Evolutionary conservation across 306 rosid genomes (phyloP), one percentile per base, ranked within the genome.

Genomic region (Vigna trinervia): DNA sequence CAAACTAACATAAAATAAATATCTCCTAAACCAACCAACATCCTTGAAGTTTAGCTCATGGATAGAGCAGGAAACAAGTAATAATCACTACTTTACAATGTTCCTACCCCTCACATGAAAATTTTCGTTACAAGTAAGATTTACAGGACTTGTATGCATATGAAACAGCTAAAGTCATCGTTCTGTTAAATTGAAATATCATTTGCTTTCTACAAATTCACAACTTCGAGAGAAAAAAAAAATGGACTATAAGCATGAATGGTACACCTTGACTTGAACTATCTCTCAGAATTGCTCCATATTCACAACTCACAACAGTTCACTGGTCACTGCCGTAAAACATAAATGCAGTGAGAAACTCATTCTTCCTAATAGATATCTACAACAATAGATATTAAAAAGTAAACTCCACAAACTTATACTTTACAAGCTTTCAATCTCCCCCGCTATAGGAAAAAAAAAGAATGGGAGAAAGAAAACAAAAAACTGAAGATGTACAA

Each of bases 371-470:
- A 19, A 60, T 77, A 62, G 38, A 65, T 34, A 60, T 69, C 56
- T 85, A 57, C 76, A 45, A 41, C 43, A 77, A 48, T 19, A 38
- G 2, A 30, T 45, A 66, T 68, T 73, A 32, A 76, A 56, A 32
- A 22, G 34, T 45, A 77, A 26, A 53, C 76, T 19, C 75, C 12
- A 51, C 76, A 77, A 73, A 23, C 32, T 76, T 41, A 34, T 41
- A 66, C 57, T 59, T 32, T 84, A 82, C 88, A 83, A 80, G 78
- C 78, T 64, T 80, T 74, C 81, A 46, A 45, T 68, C 53, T 74
- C 81, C 81, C 83, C 85, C 46, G 13, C 69, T 77, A 65, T 71
- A 67, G 69, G 8, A 3, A 19, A 59, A 59, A 23, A 12, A 30
- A 28, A 59, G 4, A 46, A 26, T 23, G 48, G 81, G 87, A 82